Evolutionary conservation across 257 asterid genomes (phyloP), one percentile per base, ranked within the genome.

Genomic region (Cynanchum wilfordii): DNA sequence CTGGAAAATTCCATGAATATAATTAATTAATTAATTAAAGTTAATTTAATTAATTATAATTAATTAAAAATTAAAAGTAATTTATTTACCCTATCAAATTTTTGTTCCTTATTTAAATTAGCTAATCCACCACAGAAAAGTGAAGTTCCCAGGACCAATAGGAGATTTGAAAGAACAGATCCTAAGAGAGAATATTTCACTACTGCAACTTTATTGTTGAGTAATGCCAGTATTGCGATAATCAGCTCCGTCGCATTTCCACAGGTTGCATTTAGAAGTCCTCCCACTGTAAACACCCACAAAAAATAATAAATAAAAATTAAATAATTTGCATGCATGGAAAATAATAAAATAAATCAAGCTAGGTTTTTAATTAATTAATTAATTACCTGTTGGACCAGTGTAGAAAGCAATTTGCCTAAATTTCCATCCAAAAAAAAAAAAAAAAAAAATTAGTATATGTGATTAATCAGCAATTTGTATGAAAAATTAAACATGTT

Each of bases 201-300:
- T 5, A 94, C 93, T 22, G 84, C 90, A 3, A 94, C 89, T 83
- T 91, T 91, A 87, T 84, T 76, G n/a, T 85, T 70, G 30, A 82
- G 12, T 12, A 94, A 76, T 29, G 99, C 99, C 54, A 91, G 77
- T 20, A 94, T 85, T 6, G 97, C 91, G 68, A 94, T 94, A 51
- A 94, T 86, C 44, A 94, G 86, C 84, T 94, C 99, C 0, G 99
- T 94, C 0, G 96, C 97, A 81, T 94, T 94, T 63, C 99, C 99
- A 80, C 97, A 94, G 38, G 99, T 94, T 36, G 99, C 99, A 77
- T 94, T 94, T 62, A 94, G 76, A 63, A 94, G 98, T 44, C 99
- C 99, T 44, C 99, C 99, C 79, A 91, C 99, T 94, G 89, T 76
- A 40, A 38, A 2, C 7, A 38, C 5, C 3, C 5, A 38, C 7